Evolutionary conservation across 495 filamentous ascomycete genomes (phyloP), one percentile per base, ranked within the genome.

Genomic region (Rhypophila decipiens): DNA sequence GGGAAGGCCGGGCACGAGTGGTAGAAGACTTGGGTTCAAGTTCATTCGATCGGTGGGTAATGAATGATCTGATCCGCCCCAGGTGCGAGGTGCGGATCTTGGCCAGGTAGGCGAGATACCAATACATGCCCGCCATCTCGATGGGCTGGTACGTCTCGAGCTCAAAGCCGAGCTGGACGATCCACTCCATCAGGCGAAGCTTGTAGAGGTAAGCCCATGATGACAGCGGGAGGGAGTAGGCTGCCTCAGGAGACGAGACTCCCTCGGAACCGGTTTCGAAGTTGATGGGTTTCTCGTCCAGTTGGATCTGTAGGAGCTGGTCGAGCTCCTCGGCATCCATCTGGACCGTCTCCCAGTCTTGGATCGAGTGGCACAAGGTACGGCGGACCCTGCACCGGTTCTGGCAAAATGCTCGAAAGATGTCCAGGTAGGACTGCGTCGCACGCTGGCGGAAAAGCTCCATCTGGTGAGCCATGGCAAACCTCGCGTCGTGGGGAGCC

Each of bases 81-180:
- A 84, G 67, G 54, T 89, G 84, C 39, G 70, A 65, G 22, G 71
- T 66, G n/a, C 77, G 71, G 0, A 73, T 74, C 40, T 73, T 67
- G 34, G 74, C 60, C 1, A 85, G 70, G 49, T 78, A 69, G 57
- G 78, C 72, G 5, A 86, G 72, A 49, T 87, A 94, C 83, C 86
- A 91, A 61, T 95, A 96, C 87, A 96, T 96, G 13, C 79, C 82
- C 11, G 83, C 78, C 5, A 93, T 72, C 66, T 99, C 93, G 60
- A 95, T 86, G 2, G 83, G 76, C 19, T 87, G 80, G 59, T 97
- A 97, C 21, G 95, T 80, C 8, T 89, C 82, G 15, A 95, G 81
- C 63, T 97, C 93, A 60, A 99, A 96, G n/a, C 93, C 93, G 44
- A 96, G 82, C 62, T 96, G 88, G 11, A 96, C 73, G 38, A 93